Evolutionary conservation across 257 asterid genomes (phyloP).

Genomic region (Agastache rugosa): DNA sequence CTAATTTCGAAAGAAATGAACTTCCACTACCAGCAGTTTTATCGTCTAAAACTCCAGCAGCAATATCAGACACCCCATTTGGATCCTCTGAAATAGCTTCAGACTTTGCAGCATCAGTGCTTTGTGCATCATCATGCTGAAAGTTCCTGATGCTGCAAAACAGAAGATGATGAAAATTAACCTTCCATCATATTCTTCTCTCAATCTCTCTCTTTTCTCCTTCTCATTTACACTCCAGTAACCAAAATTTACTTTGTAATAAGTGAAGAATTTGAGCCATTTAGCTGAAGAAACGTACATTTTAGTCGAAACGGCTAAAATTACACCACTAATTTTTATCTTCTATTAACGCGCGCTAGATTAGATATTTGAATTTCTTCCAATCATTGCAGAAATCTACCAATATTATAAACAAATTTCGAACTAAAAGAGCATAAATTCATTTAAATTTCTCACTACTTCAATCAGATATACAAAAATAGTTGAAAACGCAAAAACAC

Average conservation of each 20-base stretch:
- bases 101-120: slow-evolving; percentile 38
- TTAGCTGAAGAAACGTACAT: not conserved
- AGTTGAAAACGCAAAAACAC: not conserved
- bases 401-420: too few species aligned
- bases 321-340: not conserved
- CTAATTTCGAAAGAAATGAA: slow-evolving; percentile 67
- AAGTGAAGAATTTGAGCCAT: too few species aligned
- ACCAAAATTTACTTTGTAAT: not conserved
- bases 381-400: not conserved
- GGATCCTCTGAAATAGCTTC: slow-evolving; percentile 43
- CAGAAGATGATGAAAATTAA: not conserved
- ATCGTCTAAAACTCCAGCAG: slow-evolving; percentile 39
- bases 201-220: not conserved
- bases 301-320: not conserved
- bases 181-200: not conserved
- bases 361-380: not conserved
- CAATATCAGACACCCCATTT: slow-evolving; percentile 39
- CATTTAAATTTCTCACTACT: too few species aligned
- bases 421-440: too few species aligned
- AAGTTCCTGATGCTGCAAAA: slow-evolving; percentile 55
- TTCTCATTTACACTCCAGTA: not conserved
- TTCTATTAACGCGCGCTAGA: too few species aligned
- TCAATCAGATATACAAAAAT: too few species aligned
- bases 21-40: slow-evolving; percentile 41
- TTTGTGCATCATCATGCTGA: slow-evolving; percentile 48